These are phyloP conservation scores for Rosa chinensis DNA, from an alignment of 306 rosid species.

Conservation along the genomic window DNA sequence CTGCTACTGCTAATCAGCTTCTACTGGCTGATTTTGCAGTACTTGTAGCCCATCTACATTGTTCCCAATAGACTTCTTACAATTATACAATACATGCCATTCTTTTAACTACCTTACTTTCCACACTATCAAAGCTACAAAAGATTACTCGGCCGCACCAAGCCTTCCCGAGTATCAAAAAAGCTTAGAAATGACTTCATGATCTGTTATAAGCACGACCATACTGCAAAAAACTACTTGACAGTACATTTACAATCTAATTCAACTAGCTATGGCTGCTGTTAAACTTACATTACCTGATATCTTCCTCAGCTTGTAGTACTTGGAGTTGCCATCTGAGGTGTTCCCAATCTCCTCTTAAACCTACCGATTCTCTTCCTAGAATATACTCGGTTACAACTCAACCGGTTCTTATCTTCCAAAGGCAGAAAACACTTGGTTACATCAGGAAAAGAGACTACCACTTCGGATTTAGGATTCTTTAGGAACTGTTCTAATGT, in stretches of 20 bases:
- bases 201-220: not conserved
- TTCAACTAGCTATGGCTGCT: not conserved
- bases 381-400: not conserved
- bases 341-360: too few species aligned
- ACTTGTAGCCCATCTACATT: not conserved
- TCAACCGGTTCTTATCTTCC: not conserved
- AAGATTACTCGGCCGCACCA: not conserved
- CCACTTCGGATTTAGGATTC: not conserved
- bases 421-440: not conserved
- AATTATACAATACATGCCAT: not conserved
- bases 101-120: not conserved
- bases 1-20: not conserved
- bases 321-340: not conserved
- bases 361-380: not conserved
- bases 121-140: not conserved
- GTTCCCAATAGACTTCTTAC: not conserved
- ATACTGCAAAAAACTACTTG: not conserved
- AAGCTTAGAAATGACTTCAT: not conserved
- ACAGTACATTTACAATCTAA: not conserved
- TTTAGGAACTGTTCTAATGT: not conserved
- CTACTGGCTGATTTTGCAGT: not conserved
- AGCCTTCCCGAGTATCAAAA: not conserved
- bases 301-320: not conserved
- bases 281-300: not conserved
- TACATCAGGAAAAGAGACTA: not conserved